Percentiles rank a stretch among this genome's conserved stretches.
These are phyloP conservation scores for Chalciporus sp. DNA, from an alignment of 1,284 basidiomycete species.

Conservation along the genomic window DNA sequence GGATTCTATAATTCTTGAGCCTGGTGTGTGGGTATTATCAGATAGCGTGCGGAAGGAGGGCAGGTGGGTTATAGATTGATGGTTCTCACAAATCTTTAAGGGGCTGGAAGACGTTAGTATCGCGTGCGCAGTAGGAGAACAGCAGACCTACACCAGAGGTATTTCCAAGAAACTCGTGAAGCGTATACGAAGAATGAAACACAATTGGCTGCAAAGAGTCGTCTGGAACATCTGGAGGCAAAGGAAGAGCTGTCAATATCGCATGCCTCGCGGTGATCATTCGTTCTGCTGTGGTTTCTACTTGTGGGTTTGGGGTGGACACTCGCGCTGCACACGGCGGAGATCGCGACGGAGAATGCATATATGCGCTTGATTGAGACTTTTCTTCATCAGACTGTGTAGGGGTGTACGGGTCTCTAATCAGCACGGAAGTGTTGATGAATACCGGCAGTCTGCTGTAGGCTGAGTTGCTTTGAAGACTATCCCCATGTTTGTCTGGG, in stretches of 20 bases:
- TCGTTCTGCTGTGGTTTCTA: slow-evolving; percentile 46
- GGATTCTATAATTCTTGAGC: slow-evolving; percentile 62
- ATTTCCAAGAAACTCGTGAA: slow-evolving; percentile 71
- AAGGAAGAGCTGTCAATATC: slow-evolving; percentile 57
- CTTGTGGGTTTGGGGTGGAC: slow-evolving; percentile 17
- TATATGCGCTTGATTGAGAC: slow-evolving; percentile 25
- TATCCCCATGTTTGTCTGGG: slow-evolving; percentile 26
- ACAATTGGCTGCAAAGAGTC: slow-evolving; percentile 66
- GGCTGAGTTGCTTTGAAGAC: slow-evolving; percentile 32
- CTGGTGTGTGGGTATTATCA: slow-evolving; percentile 37
- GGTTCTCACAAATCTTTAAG: slow-evolving; percentile 53
- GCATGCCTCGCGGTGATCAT: slow-evolving; percentile 55
- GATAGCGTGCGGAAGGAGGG: not conserved
- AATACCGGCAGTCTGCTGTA: slow-evolving; percentile 21
- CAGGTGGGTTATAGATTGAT: not conserved
- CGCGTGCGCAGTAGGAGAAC: slow-evolving; percentile 1
- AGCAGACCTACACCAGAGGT: slow-evolving; percentile 52
- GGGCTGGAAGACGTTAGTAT: slow-evolving; percentile 25
- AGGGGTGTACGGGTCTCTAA: slow-evolving; percentile 5
- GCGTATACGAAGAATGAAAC: slow-evolving; percentile 59
- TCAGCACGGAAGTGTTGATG: slow-evolving; percentile 7
- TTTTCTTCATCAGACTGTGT: slow-evolving; percentile 1
- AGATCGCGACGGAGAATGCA: not conserved
- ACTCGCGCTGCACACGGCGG: slow-evolving; percentile 9
- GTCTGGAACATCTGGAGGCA: slow-evolving; percentile 62